These are phyloP conservation scores for Cyclotella kingstonii DNA, from an alignment of 108 stramenopile genomes.

Conservation along the genomic window DNA sequence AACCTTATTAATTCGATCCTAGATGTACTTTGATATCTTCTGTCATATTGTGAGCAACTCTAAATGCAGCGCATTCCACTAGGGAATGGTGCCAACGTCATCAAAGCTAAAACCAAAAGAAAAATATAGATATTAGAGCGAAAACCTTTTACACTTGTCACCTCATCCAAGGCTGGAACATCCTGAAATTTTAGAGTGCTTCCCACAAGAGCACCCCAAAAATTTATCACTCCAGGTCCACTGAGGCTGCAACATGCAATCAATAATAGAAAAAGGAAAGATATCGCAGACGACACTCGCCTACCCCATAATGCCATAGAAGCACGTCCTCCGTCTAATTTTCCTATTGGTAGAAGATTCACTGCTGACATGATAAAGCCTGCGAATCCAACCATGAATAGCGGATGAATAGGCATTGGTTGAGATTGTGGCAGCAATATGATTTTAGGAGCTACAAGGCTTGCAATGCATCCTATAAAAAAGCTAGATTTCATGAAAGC, in stretches of 20 bases:
- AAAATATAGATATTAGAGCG: constrained; percentile 19
- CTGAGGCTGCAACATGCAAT: constrained; percentile 44
- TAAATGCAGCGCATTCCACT: constrained; percentile 32
- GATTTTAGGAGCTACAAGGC: constrained; percentile 56
- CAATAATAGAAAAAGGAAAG: constrained; percentile 44
- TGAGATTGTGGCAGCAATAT: constrained; percentile 70
- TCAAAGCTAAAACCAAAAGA: constrained; percentile 17
- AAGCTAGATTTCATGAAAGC: constrained; percentile 71
- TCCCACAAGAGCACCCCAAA: constrained; percentile 57
- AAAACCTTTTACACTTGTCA: constrained; percentile 53
- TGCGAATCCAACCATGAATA: constrained; percentile 76
- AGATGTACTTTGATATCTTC: too few species aligned
- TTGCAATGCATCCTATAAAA: constrained; percentile 56
- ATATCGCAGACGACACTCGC: constrained; percentile 40
- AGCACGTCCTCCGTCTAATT: constrained; percentile 90
- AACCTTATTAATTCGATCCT: too few species aligned
- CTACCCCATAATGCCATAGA: constrained; percentile 64
- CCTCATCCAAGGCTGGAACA: constrained; percentile 66
- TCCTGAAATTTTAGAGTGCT: constrained; percentile 59
- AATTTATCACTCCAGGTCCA: constrained; percentile 38
- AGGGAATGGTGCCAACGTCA: constrained; percentile 68
- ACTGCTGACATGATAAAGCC: constrained; percentile 82
- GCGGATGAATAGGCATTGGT: constrained; percentile 84
- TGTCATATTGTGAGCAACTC: too few species aligned
- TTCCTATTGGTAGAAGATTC: constrained; percentile 86